These are phyloP conservation scores for Suhomyces anneliseae DNA, from an alignment of 1,139 yeast genomes.

Conservation along the genomic window DNA sequence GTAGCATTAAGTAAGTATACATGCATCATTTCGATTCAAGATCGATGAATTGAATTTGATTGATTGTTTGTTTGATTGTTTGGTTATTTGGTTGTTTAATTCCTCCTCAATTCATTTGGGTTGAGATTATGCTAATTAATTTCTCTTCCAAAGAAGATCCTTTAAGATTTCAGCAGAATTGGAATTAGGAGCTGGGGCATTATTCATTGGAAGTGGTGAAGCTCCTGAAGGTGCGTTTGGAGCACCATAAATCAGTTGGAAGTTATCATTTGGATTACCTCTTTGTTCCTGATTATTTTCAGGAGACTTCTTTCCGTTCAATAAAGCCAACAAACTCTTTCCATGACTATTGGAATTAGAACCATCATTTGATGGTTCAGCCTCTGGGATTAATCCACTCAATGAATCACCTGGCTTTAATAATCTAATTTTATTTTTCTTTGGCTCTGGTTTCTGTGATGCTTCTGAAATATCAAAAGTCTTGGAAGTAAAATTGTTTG, in stretches of 20 bases:
- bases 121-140: not conserved
- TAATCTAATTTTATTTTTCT: constrained; percentile 24
- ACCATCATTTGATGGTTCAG: not conserved
- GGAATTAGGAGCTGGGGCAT: constrained; percentile 3
- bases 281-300: not conserved
- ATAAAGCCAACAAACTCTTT: constrained; percentile 16
- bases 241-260: constrained; percentile 15
- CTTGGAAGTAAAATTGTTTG: constrained; percentile 1
- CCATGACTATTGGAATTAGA: constrained; percentile 13
- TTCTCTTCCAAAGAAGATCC: constrained; percentile 13
- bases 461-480: not conserved
- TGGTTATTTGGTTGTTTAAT: no score
- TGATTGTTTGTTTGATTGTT: no score
- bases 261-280: constrained; percentile 5
- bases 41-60: not conserved
- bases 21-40: not conserved
- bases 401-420: constrained; percentile 34
- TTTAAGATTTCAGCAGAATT: constrained; percentile 13
- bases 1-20: not conserved
- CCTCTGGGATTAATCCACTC: constrained; percentile 10
- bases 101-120: no score
- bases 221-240: not conserved
- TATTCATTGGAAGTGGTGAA: constrained; percentile 5
- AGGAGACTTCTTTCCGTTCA: constrained; percentile 13
- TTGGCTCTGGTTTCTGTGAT: constrained; percentile 6